phyloP scores from a whole-genome alignment of 2,329 filamentous ascomycete genomes.

The Calonectria multiphialidica region DNA sequence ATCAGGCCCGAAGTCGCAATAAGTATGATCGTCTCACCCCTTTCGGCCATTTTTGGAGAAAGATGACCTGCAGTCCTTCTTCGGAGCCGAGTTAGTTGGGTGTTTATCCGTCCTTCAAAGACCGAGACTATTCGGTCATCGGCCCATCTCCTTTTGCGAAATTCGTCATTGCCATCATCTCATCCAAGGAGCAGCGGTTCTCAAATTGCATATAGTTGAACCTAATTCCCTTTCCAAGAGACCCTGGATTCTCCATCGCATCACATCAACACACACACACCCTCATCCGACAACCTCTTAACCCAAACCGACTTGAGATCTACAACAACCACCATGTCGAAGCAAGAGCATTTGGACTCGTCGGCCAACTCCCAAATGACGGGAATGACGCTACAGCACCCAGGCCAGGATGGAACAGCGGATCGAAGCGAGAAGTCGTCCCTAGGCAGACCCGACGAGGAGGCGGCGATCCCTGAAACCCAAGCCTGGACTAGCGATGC shows the following conservation, averaged over 20 bases:
- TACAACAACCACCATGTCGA: conserved; percentile 12
- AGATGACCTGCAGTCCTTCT: neutral
- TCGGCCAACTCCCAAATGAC: conserved; percentile 31
- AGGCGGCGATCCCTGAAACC: conserved; percentile 7
- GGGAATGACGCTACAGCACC: conserved; percentile 22
- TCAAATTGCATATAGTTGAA: conserved; percentile 2
- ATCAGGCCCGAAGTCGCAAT: conserved; percentile 8
- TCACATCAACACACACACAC: neutral
- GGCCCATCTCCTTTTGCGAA: neutral
- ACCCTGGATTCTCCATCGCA: neutral
- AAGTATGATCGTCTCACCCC: neutral
- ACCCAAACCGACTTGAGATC: neutral
- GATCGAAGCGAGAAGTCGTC: conserved; percentile 8
- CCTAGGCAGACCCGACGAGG: neutral
- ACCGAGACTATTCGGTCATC: conserved; percentile 15
- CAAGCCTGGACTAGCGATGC: conserved; percentile 10
- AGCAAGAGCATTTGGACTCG: conserved; percentile 14
- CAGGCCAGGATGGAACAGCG: neutral
- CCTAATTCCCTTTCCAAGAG: neutral
- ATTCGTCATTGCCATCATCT: neutral
- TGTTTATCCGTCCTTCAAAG: neutral
- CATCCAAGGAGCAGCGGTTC: neutral
- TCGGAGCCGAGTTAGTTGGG: conserved; percentile 6
- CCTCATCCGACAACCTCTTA: neutral
- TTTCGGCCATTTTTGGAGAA: neutral